Evolutionary conservation across 768 basidiomycete species (phyloP), one percentile per base, ranked within the genome.

Genomic region (Hericium alpestre): DNA sequence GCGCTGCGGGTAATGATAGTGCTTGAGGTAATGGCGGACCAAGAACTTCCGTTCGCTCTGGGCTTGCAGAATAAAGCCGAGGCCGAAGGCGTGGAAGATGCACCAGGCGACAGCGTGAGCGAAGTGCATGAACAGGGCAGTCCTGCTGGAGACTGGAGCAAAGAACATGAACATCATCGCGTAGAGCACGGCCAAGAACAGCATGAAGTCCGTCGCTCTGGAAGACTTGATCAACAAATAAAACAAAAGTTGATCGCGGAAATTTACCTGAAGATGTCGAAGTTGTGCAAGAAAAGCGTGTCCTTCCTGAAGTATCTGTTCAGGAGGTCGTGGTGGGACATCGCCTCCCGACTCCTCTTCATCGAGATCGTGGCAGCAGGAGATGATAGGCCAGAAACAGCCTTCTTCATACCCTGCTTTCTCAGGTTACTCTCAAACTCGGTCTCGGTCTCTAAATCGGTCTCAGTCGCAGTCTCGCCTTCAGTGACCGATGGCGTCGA

Each of bases 251-350:
- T 50, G 23, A 16, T 43, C 3, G 52, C 25, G 50, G 55, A 55
- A 41, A 58, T 81, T 54, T 64, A 92, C 93, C 95, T 79, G 64
- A 96, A 76, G 15, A 93, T 60, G 70, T 99, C 96, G 20, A 95
- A 64, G 65, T 95, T 92, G 38, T 77, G 74, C 53, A 97, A 71
- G 22, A 90, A 76, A 18, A 98, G 80, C 2, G 84, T 77, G 66
- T 98, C 96, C 59, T 90, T 82, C 55, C 89, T 73, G 76, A 99
- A 97, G 70, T 93, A 99, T 64, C 84, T 81, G 70, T 90, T 85
- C 61, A 91, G 73, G 40, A 99, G 72, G 67, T 98, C 96, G 69
- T 96, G 93, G 66, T 92, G 84, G 1, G 93, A 90, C 20, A 72
- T 25, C 11, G 65, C 60, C 59, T 63, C 51, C 10, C 61, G 0